Base-by-base conservation (phyloP, 805 yeast species). In the Allodekkera sacchari region DNA sequence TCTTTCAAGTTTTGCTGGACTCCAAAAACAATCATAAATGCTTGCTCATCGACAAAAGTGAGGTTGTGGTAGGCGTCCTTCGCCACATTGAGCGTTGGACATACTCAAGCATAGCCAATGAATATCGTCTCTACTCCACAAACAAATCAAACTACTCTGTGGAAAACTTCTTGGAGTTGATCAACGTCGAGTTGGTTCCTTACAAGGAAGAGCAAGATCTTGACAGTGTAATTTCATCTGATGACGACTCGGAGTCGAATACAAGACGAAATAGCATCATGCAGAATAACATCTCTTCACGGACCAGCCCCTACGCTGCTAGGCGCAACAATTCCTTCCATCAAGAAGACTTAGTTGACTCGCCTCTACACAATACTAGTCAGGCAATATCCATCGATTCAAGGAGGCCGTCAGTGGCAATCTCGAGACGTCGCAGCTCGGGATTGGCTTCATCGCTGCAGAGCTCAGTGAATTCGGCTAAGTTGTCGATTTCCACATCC, bases 1-100 rank as follows among this genome's bases (percentile, higher is more conserved):
- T 85, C 2, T 68, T 92, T 36, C 76, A 76, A 35, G 59, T 77
- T 12, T 48, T 84, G 6, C 59, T 89, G 25, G 76, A 89, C 49
- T 56, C 48, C 20, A 60, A 68, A 17, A 62, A 59, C 22, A 68
- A 78, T 42, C 77, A 80, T 46, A 87, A 87, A 32, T 52, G 83
- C 5, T 59, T 89, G 27, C 53, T 89, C 10, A 74, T 92, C 15
- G 97, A 92, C 50, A 71, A 81, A 23, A 77, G 88, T 6, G 78
- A 81, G 36, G 74, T 92, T 9, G 66, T 88, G 13, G 72, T 85
- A 8, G 96, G 96, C 0, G 63, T 88, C 3, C 57, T 92, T 21
- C 64, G 98, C 31, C 77, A 80, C 50, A 64, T 88, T 24, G 92
- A 84, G 55, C 81, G 81, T 56, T 89, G 96, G 97, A 79, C 77